Evolutionary conservation across 2,329 filamentous ascomycete species (phyloP).

Genomic region (Tympanopsis confertula): DNA sequence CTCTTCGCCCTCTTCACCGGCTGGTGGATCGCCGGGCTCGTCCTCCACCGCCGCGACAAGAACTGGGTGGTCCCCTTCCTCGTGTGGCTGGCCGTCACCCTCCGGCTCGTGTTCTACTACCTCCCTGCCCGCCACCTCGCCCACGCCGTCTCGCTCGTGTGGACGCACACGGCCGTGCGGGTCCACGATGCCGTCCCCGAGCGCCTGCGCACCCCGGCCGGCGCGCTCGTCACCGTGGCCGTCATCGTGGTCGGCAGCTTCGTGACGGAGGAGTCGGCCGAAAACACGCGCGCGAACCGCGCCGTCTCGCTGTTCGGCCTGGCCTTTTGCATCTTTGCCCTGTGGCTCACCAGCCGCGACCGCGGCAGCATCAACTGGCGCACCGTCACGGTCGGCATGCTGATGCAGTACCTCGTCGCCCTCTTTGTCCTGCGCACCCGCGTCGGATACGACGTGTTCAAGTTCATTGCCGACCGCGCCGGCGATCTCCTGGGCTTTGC

Average conservation of each 20-base stretch:
- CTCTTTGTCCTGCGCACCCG: slow-evolving; percentile 56
- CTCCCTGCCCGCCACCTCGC: slow-evolving; percentile 57
- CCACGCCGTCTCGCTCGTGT: slow-evolving; percentile 53
- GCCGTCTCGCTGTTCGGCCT: slow-evolving; percentile 63
- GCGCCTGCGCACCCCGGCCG: slow-evolving; percentile 50
- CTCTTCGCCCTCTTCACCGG: slow-evolving; percentile 31
- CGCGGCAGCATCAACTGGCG: slow-evolving; percentile 35
- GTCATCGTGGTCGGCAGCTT: slow-evolving; percentile 64
- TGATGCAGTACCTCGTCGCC: slow-evolving; percentile 56
- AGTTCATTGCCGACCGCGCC: slow-evolving; percentile 50
- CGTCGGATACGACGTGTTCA: slow-evolving; percentile 59
- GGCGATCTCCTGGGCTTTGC: slow-evolving; percentile 50
- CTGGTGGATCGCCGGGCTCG: slow-evolving; percentile 69
- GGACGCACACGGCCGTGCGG: slow-evolving; percentile 51
- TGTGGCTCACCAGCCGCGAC: slow-evolving; percentile 48
- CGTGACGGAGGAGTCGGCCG: slow-evolving; percentile 53
- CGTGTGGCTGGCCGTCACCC: slow-evolving; percentile 62
- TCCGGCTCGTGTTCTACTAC: slow-evolving; percentile 66
- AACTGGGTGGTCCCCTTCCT: slow-evolving; percentile 82
- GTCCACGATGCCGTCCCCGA: slow-evolving; percentile 53
- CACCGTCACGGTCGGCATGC: slow-evolving; percentile 56
- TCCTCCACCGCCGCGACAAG: slow-evolving; percentile 59
- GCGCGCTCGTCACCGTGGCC: slow-evolving; percentile 50
- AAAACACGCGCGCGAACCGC: slow-evolving; percentile 72
- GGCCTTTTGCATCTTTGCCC: slow-evolving; percentile 37